A percentile compares a stretch with the other conserved stretches of the same genome.
Evolutionary conservation across 495 filamentous ascomycete genomes (phyloP).

Genomic region (Staphylotrichum tortipilum): DNA sequence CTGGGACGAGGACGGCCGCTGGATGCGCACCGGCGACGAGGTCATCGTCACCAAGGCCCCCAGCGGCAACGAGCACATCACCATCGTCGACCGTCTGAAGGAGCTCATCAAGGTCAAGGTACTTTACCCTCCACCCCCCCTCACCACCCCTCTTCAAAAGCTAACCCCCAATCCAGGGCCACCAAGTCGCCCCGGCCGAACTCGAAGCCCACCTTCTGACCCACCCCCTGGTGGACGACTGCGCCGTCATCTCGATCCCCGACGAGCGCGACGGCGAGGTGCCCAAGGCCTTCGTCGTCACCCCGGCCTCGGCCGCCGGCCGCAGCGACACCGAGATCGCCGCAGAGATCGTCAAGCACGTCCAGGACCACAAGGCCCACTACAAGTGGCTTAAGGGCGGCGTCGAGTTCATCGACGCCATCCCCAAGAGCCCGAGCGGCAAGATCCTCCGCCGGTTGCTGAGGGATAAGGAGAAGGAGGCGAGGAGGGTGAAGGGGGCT

Average conservation of each 20-base stretch:
- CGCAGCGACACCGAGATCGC: slow-evolving; percentile 42
- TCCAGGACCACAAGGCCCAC: slow-evolving; percentile 72
- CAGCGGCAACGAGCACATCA: slow-evolving; percentile 64
- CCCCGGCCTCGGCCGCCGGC: slow-evolving; percentile 52
- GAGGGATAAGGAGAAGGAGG: slow-evolving; percentile 70
- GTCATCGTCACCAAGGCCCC: slow-evolving; percentile 58
- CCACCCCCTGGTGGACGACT: slow-evolving; percentile 73
- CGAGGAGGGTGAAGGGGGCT: slow-evolving; percentile 51
- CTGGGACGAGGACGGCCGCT: slow-evolving; percentile 60
- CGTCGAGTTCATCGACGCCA: slow-evolving; percentile 60
- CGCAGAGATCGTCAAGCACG: slow-evolving; percentile 62
- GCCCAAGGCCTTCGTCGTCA: slow-evolving; percentile 83
- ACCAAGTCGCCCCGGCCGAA: slow-evolving; percentile 88
- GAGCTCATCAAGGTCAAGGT: slow-evolving; percentile 94
- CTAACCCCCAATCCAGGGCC: slow-evolving; percentile 47
- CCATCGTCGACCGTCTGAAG: slow-evolving; percentile 84
- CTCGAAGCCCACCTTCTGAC: slow-evolving; percentile 82
- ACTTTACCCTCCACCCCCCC: slow-evolving; percentile 13
- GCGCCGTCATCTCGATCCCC: slow-evolving; percentile 72
- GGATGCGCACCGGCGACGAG: slow-evolving; percentile 83
- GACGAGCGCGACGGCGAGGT: slow-evolving; percentile 71
- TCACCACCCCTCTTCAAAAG: background rate
- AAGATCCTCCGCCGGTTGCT: slow-evolving; percentile 82
- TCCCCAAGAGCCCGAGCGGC: slow-evolving; percentile 87
- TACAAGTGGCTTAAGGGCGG: slow-evolving; percentile 90